Conservation (phyloP, 169 alveolate species). For the Cryptosporidium bovis region DNA sequence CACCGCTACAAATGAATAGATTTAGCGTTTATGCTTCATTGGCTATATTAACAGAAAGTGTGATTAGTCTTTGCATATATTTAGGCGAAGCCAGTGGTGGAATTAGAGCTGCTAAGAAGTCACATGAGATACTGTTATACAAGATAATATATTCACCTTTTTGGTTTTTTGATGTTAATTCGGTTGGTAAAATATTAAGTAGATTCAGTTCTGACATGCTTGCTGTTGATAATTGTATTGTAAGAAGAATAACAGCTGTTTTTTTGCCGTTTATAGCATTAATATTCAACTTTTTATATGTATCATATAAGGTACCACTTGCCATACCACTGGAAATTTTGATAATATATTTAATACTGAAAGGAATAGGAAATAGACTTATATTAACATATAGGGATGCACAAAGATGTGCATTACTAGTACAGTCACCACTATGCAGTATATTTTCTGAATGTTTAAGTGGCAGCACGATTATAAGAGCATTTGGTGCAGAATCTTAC, state of each 20-base stretch:
- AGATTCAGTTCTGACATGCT: constrained; percentile 79
- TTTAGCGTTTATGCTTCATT: constrained; percentile 37
- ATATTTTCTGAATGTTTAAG: constrained; percentile 78
- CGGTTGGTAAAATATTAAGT: constrained; percentile 78
- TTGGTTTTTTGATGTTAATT: constrained; percentile 78
- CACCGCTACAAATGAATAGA: neutral
- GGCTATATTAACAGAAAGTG: constrained; percentile 34
- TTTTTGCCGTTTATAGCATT: constrained; percentile 73
- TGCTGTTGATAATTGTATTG: constrained; percentile 77
- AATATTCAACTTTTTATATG: constrained; percentile 62
- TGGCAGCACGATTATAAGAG: constrained; percentile 76
- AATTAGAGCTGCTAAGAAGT: constrained; percentile 72
- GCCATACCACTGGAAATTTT: constrained; percentile 56
- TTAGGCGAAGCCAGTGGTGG: constrained; percentile 75
- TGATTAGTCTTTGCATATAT: constrained; percentile 29
- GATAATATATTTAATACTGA: constrained; percentile 50
- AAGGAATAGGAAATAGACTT: constrained; percentile 57
- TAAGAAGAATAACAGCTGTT: constrained; percentile 77
- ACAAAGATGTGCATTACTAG: constrained; percentile 77
- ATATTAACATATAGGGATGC: constrained; percentile 80
- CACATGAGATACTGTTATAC: constrained; percentile 76
- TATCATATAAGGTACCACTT: constrained; percentile 59
- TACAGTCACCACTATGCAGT: constrained; percentile 78
- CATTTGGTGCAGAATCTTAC: constrained; percentile 39
- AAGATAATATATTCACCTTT: constrained; percentile 78